Evolutionary conservation across 768 basidiomycete species (phyloP).

Genomic region (Rhodotorula babjevae): DNA sequence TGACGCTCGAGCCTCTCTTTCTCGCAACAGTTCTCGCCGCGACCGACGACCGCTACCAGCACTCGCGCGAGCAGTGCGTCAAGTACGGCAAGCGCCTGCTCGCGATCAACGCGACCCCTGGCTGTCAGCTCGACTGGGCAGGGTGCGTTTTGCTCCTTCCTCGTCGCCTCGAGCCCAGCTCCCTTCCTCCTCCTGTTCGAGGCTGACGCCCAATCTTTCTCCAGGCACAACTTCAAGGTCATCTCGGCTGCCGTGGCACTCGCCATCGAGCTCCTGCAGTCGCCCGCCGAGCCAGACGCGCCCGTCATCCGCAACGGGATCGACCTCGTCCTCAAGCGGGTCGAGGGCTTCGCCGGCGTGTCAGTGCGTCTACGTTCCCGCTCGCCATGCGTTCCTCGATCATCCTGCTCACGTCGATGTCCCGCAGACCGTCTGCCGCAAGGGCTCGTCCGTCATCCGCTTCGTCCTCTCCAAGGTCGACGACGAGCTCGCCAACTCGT

Average conservation of each 20-base stretch:
- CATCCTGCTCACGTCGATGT: too few relatives aligned
- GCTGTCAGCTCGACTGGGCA: not conserved
- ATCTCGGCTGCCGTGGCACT: slow-evolving; percentile 11
- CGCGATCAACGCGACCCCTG: slow-evolving; percentile 11
- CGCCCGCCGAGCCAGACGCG: slow-evolving; percentile 16
- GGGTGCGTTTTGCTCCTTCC: not conserved
- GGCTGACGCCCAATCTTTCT: too few relatives aligned
- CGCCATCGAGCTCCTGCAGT: slow-evolving; percentile 15
- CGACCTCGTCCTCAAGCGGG: not conserved
- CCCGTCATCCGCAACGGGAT: not conserved
- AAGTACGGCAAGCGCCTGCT: slow-evolving; percentile 30
- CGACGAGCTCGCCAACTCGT: not conserved
- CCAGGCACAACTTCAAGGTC: slow-evolving; percentile 16
- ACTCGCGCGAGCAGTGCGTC: slow-evolving; percentile 20
- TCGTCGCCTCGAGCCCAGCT: too few relatives aligned
- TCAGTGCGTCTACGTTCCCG: not conserved
- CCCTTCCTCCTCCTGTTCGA: too few relatives aligned
- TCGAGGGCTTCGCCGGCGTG: not conserved
- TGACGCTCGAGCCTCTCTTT: not conserved
- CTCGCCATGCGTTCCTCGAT: too few relatives aligned
- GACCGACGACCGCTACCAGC: slow-evolving; percentile 15
- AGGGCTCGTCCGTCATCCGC: not conserved
- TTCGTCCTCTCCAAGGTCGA: slow-evolving; percentile 19
- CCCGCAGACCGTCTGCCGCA: slow-evolving; percentile 11
- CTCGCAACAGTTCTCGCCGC: slow-evolving; percentile 27